Base-by-base conservation (phyloP, 2,329 filamentous ascomycete genomes). In the Metarhizium brunneum region DNA sequence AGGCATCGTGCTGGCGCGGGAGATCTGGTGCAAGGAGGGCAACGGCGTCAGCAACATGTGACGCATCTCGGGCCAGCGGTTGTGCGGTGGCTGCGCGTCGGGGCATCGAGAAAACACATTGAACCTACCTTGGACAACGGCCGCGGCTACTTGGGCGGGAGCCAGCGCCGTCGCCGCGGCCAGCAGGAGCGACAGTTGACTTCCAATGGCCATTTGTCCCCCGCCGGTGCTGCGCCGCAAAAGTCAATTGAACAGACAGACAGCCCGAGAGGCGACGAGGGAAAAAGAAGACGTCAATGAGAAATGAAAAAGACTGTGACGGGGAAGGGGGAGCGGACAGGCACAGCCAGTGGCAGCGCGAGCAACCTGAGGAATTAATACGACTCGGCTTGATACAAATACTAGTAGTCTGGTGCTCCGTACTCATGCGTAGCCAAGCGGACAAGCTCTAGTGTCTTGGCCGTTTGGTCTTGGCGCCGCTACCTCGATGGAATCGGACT, bases 101-200 rank as follows among this genome's bases (percentile, higher is more conserved):
- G 6, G 32, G 32, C 32, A 35, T 35, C 32, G 10, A 35, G 6
- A 11, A 35, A 25, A 25, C 25, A 25, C 20, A 25, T 25, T 25
- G 25, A 25, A 35, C 32, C 14, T 40, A 14, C 20, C n/a, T 16
- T 35, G 42, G 47, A 45, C 57, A 52, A 47, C 47, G 48, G 55
- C 35, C 25, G 43, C 38, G 20, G 13, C 45, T 6, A 47, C 32
- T 29, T 30, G 25, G 35, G 43, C 20, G 29, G 50, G 20, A 32
- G 52, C 20, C 48, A 57, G 32, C 48, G 42, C 55, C 29, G 59
- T 47, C 29, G 56, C 53, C 36, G 54, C 60, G 47, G 59, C 55
- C 50, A 61, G 60, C 54, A 61, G 51, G 48, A 57, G 32, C 43
- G 58, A 54, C 53, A 61, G 36, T 51, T 57, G 57, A 40, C 55